These are phyloP conservation scores for Diutina rugosa DNA, from an alignment of 1,139 yeast species.

Conservation along the genomic window DNA sequence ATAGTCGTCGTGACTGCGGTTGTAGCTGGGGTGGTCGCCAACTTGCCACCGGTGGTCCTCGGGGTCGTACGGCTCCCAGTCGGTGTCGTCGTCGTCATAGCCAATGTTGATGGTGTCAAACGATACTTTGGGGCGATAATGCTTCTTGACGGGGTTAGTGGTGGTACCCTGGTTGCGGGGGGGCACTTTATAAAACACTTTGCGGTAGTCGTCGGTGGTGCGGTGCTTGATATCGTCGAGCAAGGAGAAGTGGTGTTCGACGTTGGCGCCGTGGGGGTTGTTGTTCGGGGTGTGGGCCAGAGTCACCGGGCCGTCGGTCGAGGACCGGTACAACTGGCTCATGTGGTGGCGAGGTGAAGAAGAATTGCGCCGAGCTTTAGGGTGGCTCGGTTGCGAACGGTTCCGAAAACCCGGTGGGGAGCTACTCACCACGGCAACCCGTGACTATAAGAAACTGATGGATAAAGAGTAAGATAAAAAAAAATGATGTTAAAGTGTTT, in stretches of 20 bases:
- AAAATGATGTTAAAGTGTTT: no score
- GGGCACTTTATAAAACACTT: not conserved
- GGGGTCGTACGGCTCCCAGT: not conserved
- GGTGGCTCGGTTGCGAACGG: not conserved
- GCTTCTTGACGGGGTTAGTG: not conserved
- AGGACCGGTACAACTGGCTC: not conserved
- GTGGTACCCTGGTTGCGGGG: not conserved
- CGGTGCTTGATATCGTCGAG: not conserved
- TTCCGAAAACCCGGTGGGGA: not conserved
- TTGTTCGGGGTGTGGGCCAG: no score
- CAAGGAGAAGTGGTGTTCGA: not conserved
- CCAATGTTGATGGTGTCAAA: conserved; percentile 33
- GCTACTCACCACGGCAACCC: not conserved
- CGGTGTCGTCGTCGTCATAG: conserved; percentile 10
- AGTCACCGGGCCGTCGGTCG: conserved; percentile 1
- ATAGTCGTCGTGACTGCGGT: not conserved
- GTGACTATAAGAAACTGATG: no score
- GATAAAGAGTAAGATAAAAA: no score
- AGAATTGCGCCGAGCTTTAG: not conserved
- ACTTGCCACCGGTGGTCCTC: not conserved
- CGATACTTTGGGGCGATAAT: not conserved
- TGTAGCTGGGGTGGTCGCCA: not conserved
- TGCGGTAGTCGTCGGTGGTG: not conserved
- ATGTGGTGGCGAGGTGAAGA: not conserved
- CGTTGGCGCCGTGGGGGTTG: not conserved